Evolutionary conservation across 148 eudicot genomes (phyloP).

Genomic region (Cornus kousa): DNA sequence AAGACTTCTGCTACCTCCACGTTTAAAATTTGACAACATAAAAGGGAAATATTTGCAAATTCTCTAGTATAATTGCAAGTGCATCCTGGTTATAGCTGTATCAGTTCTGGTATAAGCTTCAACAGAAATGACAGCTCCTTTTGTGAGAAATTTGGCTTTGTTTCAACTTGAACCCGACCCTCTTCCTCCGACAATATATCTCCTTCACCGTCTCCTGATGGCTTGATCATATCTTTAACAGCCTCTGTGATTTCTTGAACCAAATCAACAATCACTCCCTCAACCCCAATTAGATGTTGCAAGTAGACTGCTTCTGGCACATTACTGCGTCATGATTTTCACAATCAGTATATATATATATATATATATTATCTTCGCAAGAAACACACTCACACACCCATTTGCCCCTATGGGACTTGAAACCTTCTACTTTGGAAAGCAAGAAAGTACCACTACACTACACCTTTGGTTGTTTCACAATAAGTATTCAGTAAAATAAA

Average conservation of each 20-base stretch:
- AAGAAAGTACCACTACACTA: too few relatives aligned
- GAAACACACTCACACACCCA: too few relatives aligned
- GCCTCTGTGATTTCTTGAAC: conserved; percentile 60
- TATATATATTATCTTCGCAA: too few relatives aligned
- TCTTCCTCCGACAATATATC: conserved; percentile 18
- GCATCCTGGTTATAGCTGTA: conserved; percentile 27
- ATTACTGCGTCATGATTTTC: conserved; percentile 31
- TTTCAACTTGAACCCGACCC: background rate
- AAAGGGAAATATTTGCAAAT: too few relatives aligned
- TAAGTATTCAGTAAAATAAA: background rate
- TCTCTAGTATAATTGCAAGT: background rate
- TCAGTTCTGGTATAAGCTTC: conserved; percentile 48
- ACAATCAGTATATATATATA: background rate
- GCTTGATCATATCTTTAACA: conserved; percentile 32
- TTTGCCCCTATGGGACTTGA: too few relatives aligned
- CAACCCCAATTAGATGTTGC: conserved; percentile 70
- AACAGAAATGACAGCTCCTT: conserved; percentile 46
- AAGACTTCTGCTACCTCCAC: too few relatives aligned
- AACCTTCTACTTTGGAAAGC: too few relatives aligned
- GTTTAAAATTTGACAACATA: too few relatives aligned
- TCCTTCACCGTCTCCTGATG: conserved; percentile 5
- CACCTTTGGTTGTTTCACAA: background rate
- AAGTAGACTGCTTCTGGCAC: conserved; percentile 73
- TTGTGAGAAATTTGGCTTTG: conserved; percentile 37
- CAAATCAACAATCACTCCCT: conserved; percentile 73